Evolutionary conservation across 495 filamentous ascomycete genomes (phyloP).

Genomic region (Lepidopterella palustris): DNA sequence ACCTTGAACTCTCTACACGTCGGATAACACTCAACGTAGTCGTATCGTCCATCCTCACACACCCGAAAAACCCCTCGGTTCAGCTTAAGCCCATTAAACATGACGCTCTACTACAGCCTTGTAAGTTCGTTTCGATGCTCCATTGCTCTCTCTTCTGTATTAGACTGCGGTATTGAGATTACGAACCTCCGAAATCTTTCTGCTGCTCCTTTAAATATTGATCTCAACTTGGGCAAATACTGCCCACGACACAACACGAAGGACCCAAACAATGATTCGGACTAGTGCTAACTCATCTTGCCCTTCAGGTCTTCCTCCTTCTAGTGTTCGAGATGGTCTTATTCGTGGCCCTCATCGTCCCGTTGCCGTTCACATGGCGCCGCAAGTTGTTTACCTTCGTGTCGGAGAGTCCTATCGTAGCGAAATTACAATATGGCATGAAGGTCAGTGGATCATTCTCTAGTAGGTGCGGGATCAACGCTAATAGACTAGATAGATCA

Average conservation of each 20-base stretch:
- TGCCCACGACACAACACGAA: neutral
- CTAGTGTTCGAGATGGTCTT: constrained; percentile 88
- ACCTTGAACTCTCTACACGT: no score
- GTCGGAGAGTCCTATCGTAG: constrained; percentile 75
- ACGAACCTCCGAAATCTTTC: neutral
- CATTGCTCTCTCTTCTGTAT: neutral
- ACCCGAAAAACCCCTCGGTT: constrained; percentile 6
- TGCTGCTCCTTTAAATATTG: neutral
- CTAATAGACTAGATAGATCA: constrained; percentile 59
- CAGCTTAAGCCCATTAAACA: constrained; percentile 43
- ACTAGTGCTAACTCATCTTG: constrained; percentile 22
- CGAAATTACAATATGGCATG: constrained; percentile 75
- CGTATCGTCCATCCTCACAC: neutral
- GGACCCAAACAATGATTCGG: neutral
- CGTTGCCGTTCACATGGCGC: constrained; percentile 78
- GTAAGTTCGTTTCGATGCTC: constrained; percentile 50
- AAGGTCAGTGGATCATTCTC: constrained; percentile 46
- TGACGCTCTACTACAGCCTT: constrained; percentile 98
- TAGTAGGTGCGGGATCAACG: neutral
- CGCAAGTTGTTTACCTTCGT: constrained; percentile 90
- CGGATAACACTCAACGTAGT: no score
- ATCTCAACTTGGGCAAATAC: neutral
- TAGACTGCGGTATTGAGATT: neutral
- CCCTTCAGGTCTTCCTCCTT: constrained; percentile 76
- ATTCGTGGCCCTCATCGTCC: constrained; percentile 87